Conservation (phyloP, 1,284 basidiomycete species). For the Malassezia cuniculi region DNA sequence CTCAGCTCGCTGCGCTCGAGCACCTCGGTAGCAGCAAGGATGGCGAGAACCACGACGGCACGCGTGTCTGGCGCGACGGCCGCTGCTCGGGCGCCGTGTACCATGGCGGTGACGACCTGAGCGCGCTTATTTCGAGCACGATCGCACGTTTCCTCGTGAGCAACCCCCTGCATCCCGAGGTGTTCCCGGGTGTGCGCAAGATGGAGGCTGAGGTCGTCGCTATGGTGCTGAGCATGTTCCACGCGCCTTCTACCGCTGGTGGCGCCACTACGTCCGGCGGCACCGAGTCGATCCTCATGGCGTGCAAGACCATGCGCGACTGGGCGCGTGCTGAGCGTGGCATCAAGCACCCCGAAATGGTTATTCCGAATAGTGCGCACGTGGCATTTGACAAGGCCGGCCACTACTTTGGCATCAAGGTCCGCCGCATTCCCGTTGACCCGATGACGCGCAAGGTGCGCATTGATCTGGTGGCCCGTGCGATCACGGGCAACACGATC, state of each 20-base stretch:
- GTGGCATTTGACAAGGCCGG: constrained; percentile 91
- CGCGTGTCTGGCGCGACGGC: constrained; percentile 35
- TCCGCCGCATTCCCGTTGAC: constrained; percentile 79
- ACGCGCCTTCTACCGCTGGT: constrained; percentile 60
- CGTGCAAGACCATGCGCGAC: constrained; percentile 82
- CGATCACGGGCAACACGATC: constrained; percentile 42
- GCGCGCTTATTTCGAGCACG: constrained; percentile 27
- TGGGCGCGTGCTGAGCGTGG: constrained; percentile 77
- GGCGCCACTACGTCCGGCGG: constrained; percentile 89
- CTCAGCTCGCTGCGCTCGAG: constrained; percentile 28
- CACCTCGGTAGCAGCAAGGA: constrained; percentile 22
- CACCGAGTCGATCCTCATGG: constrained; percentile 89
- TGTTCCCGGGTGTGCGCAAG: constrained; percentile 84
- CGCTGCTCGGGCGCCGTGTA: constrained; percentile 45
- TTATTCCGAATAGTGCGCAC: constrained; percentile 73
- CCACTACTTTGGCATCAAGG: constrained; percentile 79
- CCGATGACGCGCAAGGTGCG: constrained; percentile 65
- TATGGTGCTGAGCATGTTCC: constrained; percentile 73
- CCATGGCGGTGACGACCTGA: constrained; percentile 41
- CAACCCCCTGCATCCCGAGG: constrained; percentile 87
- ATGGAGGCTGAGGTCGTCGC: constrained; percentile 95
- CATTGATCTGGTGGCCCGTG: constrained; percentile 59
- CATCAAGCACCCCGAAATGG: constrained; percentile 83
- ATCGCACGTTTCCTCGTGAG: constrained; percentile 46
- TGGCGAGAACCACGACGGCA: constrained; percentile 22